Percentiles rank a stretch among this genome's conserved stretches.
phyloP scores from a whole-genome alignment of 345 rosid genomes.

The Citrus unshiu region DNA sequence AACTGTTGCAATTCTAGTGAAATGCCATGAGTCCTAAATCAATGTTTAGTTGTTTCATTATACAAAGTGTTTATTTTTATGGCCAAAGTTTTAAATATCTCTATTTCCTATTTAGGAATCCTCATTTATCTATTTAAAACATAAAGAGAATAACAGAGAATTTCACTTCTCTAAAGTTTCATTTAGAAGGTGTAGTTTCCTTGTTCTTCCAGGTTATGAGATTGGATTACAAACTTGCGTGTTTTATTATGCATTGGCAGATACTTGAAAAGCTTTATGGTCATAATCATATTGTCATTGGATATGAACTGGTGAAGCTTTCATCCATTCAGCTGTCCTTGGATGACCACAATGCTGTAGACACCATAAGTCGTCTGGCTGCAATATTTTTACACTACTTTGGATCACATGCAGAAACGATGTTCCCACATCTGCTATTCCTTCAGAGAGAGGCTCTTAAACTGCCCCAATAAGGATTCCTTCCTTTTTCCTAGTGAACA shows the following conservation, averaged over 20 bases:
- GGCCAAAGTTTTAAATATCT: neutral
- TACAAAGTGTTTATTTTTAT: neutral
- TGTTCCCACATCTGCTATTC: conserved; percentile 45
- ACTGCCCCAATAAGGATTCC: conserved; percentile 2
- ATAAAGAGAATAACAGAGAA: neutral
- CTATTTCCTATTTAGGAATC: neutral
- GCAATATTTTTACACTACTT: conserved; percentile 47
- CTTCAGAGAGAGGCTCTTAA: conserved; percentile 30
- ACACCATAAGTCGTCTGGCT: conserved; percentile 35
- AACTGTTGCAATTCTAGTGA: neutral
- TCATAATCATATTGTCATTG: conserved; percentile 60
- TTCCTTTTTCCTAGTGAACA: neutral
- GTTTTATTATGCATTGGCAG: conserved; percentile 31
- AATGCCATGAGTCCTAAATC: neutral
- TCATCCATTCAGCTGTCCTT: conserved; percentile 53
- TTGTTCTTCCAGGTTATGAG: neutral
- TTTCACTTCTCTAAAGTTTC: neutral
- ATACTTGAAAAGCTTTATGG: conserved; percentile 67
- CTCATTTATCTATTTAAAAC: neutral
- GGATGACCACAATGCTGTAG: conserved; percentile 38
- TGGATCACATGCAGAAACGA: conserved; percentile 45
- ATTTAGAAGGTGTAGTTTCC: neutral
- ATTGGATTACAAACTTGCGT: neutral
- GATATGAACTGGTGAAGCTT: conserved; percentile 77
- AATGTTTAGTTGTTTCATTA: neutral